phyloP scores from a whole-genome alignment of 73 alveolate species.

The Paramecium pentaurelia region DNA sequence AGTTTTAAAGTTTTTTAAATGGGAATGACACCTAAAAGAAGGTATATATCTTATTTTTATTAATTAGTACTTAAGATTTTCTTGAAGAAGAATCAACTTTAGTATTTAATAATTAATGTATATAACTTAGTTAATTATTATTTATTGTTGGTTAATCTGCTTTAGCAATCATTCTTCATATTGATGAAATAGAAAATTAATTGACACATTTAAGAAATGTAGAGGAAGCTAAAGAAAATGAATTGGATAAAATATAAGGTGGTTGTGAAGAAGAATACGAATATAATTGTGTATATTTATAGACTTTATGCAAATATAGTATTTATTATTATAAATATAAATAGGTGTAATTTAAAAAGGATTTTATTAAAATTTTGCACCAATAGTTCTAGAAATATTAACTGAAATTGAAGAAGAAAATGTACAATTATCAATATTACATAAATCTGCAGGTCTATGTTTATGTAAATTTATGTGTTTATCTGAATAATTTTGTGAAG shows the following conservation, averaged over 20 bases:
- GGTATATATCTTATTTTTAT: background rate
- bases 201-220: conserved; percentile 13
- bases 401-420: background rate
- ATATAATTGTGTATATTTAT: background rate
- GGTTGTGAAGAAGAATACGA: conserved; percentile 54
- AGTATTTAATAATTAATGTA: background rate
- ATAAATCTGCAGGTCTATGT: background rate
- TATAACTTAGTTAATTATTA: background rate
- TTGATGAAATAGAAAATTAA: background rate
- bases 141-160: background rate
- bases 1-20: background rate
- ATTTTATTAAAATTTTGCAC: background rate
- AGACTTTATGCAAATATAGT: background rate
- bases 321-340: background rate
- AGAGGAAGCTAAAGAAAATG: conserved; percentile 30
- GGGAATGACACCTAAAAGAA: background rate
- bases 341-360: background rate
- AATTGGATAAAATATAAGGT: conserved; percentile 42
- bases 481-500: conserved; percentile 18
- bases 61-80: background rate
- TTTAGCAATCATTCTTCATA: background rate
- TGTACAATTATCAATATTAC: background rate
- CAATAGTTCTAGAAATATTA: background rate
- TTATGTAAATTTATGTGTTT: conserved; percentile 53
- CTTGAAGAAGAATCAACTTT: background rate